phyloP scores from a whole-genome alignment of 495 filamentous ascomycete genomes.

The Neurospora sp. region DNA sequence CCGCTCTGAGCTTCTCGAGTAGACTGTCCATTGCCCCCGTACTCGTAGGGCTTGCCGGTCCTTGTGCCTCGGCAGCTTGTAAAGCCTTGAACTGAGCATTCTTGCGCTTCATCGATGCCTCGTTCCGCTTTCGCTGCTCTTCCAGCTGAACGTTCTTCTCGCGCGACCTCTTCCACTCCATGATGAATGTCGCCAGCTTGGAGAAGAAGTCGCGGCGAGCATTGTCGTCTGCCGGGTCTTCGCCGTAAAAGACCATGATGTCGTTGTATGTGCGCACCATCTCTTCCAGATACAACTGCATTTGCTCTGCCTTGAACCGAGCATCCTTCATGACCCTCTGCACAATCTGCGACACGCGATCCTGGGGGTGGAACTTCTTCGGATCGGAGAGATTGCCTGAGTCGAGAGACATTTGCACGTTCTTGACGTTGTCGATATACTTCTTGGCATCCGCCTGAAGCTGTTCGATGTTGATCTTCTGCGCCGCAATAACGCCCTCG shows the following conservation, averaged over 20 bases:
- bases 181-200: slow-evolving; percentile 85
- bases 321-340: slow-evolving; percentile 95
- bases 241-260: slow-evolving; percentile 94
- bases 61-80: slow-evolving; percentile 33
- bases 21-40: slow-evolving; percentile 94
- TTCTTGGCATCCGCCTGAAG: slow-evolving; percentile 79
- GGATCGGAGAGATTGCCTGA: slow-evolving; percentile 90
- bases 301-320: slow-evolving; percentile 88
- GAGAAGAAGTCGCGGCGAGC: slow-evolving; percentile 93
- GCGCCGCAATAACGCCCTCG: slow-evolving; percentile 62
- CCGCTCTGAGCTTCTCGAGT: slow-evolving; percentile 90
- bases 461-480: slow-evolving; percentile 94
- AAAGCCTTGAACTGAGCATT: slow-evolving; percentile 53
- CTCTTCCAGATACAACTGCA: slow-evolving; percentile 87
- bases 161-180: slow-evolving; percentile 90
- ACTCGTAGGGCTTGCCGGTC: slow-evolving; percentile 57
- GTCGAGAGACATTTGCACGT: slow-evolving; percentile 84
- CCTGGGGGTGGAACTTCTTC: slow-evolving; percentile 96
- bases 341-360: slow-evolving; percentile 84
- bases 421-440: slow-evolving; percentile 91
- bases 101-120: slow-evolving; percentile 85
- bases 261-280: slow-evolving; percentile 88
- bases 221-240: slow-evolving; percentile 85
- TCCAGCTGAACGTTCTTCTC: slow-evolving; percentile 85
- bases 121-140: slow-evolving; percentile 72